These are phyloP conservation scores for Pseudoperonospora humuli DNA, from an alignment of 352 stramenopile genomes.

Conservation along the genomic window DNA sequence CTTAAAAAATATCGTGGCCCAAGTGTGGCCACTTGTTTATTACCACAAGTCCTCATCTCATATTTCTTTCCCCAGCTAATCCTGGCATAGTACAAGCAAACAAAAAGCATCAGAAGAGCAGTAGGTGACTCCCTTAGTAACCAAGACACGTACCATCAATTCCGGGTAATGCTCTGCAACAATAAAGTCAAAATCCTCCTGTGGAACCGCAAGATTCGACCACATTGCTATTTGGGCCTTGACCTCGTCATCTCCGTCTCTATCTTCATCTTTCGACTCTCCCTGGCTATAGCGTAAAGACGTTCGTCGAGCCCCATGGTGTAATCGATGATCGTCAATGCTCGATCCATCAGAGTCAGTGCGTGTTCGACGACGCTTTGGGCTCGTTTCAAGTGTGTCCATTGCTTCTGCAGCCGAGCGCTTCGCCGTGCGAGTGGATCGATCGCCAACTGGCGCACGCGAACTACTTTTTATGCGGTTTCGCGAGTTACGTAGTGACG, in stretches of 20 bases:
- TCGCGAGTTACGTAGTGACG: constrained; percentile 14
- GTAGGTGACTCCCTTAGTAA: neutral
- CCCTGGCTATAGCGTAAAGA: constrained; percentile 14
- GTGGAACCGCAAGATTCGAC: constrained; percentile 16
- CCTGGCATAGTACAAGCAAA: constrained; percentile 10
- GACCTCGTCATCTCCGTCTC: constrained; percentile 6
- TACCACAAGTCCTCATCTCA: constrained; percentile 6
- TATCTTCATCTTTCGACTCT: constrained; percentile 10
- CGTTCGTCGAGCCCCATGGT: constrained; percentile 17
- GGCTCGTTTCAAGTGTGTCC: constrained; percentile 12
- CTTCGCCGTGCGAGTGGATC: constrained; percentile 9
- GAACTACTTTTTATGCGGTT: constrained; percentile 19
- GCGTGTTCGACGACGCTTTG: constrained; percentile 24
- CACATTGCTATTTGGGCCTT: constrained; percentile 16
- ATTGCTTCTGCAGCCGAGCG: constrained; percentile 5
- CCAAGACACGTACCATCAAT: constrained; percentile 31
- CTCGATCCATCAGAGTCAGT: constrained; percentile 15
- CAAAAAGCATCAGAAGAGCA: neutral
- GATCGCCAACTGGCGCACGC: constrained; percentile 7
- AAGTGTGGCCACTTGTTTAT: constrained; percentile 14
- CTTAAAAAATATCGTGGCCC: constrained; percentile 23
- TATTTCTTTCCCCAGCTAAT: constrained; percentile 11
- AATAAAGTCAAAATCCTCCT: constrained; percentile 31
- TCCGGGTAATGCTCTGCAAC: constrained; percentile 34
- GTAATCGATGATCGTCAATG: constrained; percentile 8